Conservation (phyloP, 345 rosid species). For the Excoecaria cochinchinensis region DNA sequence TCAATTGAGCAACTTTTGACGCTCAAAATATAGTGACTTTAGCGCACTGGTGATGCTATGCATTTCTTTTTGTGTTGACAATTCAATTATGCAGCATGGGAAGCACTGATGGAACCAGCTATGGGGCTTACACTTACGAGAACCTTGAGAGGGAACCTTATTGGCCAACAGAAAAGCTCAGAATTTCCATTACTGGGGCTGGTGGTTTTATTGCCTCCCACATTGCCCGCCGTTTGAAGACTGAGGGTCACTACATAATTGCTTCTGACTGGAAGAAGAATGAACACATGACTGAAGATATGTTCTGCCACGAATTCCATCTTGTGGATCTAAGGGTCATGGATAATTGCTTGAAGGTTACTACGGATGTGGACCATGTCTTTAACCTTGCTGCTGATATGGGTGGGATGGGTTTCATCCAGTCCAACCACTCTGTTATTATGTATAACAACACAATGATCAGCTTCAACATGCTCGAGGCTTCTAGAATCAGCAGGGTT, state of each 20-base stretch:
- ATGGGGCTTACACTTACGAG: slow-evolving; percentile 83
- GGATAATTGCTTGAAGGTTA: slow-evolving; percentile 93
- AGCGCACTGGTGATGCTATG: background rate
- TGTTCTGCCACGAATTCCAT: slow-evolving; percentile 96
- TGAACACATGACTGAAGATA: slow-evolving; percentile 97
- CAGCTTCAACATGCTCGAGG: slow-evolving; percentile 98
- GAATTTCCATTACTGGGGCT: slow-evolving; percentile 83
- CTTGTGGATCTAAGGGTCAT: slow-evolving; percentile 95
- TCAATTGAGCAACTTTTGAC: background rate
- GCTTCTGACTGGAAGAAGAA: slow-evolving; percentile 99
- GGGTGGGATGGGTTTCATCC: slow-evolving; percentile 99
- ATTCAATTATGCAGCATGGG: slow-evolving; percentile 56
- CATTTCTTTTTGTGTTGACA: background rate
- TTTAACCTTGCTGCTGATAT: slow-evolving; percentile 99
- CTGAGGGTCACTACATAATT: slow-evolving; percentile 90
- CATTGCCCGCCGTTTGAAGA: slow-evolving; percentile 94
- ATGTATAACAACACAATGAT: slow-evolving; percentile 99
- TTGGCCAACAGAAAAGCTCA: slow-evolving; percentile 89
- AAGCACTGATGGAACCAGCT: slow-evolving; percentile 50
- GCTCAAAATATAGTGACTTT: background rate
- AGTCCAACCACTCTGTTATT: slow-evolving; percentile 96
- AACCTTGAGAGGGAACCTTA: slow-evolving; percentile 80
- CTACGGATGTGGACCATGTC: slow-evolving; percentile 73
- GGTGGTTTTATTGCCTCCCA: slow-evolving; percentile 98
- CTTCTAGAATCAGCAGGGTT: slow-evolving; percentile 81